A percentile compares a stretch with the other conserved stretches of the same genome.
Evolutionary conservation across 768 basidiomycete species (phyloP).

Genomic region (Pholiota molesta): DNA sequence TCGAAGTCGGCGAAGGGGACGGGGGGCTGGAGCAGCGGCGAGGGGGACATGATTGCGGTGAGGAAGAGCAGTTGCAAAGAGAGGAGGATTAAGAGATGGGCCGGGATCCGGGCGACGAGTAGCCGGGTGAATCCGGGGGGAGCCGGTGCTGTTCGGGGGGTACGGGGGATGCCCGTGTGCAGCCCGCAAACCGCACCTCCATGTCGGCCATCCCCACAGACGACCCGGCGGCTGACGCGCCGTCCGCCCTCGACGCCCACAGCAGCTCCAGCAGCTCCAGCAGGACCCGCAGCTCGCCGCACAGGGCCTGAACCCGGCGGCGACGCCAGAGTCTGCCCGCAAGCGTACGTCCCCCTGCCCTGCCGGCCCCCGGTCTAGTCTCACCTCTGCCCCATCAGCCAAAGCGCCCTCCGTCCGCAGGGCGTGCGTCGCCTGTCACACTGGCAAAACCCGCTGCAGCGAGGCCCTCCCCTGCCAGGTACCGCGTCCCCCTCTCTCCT

Average conservation of each 20-base stretch:
- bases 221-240: slow-evolving; percentile 58
- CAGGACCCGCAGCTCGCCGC: slow-evolving; percentile 32
- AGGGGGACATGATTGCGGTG: slow-evolving; percentile 3
- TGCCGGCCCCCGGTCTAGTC: slow-evolving; percentile 22
- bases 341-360: slow-evolving; percentile 55
- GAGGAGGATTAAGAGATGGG: neutral
- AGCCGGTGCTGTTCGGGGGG: slow-evolving; percentile 21
- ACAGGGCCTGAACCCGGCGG: slow-evolving; percentile 11
- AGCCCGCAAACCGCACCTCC: slow-evolving; percentile 25
- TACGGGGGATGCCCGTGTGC: neutral
- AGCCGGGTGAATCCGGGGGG: slow-evolving; percentile 10
- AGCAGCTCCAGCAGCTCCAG: slow-evolving; percentile 49
- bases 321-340: slow-evolving; percentile 43
- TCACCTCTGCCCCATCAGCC: slow-evolving; percentile 42
- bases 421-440: slow-evolving; percentile 80
- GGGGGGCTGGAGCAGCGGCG: slow-evolving; percentile 49
- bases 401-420: slow-evolving; percentile 83
- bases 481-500: slow-evolving; percentile 11
- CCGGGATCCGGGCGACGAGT: slow-evolving; percentile 9
- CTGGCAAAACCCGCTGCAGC: slow-evolving; percentile 83
- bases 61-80: slow-evolving; percentile 8
- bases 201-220: slow-evolving; percentile 81
- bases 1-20: slow-evolving; percentile 70
- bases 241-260: slow-evolving; percentile 63
- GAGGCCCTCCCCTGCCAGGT: slow-evolving; percentile 85